Evolutionary conservation across 768 basidiomycete genomes (phyloP), one percentile per base, ranked within the genome.

Genomic region (Chalciporus pseudorubinellus): DNA sequence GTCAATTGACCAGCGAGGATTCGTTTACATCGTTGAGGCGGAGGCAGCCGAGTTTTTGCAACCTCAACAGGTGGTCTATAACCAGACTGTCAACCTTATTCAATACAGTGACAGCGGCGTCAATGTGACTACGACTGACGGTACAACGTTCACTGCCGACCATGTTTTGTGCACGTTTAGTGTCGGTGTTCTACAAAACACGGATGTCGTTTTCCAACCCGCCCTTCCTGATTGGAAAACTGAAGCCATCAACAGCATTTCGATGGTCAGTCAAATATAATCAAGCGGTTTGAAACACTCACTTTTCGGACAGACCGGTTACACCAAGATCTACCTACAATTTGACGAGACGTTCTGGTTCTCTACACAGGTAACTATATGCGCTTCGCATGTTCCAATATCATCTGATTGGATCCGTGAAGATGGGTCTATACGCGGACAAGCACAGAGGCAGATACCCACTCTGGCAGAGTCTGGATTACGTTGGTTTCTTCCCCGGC

Each of bases 151-250:
- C 20, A 69, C 64, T 11, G 83, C 76, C 12, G 78, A 85, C 46
- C 81, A 84, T 62, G 83, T 78, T 5, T 60, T 88, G 26, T 80
- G 79, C 54, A 87, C 86, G 0, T 88, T 87, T 67, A 86, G 84
- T 54, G 61, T 85, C 1, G 86, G 86, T 0, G 86, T 88, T 8
- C 69, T 88, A 46, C 86, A 88, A 67, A 72, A 84, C 51, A 69
- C 75, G 24, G 84, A 85, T 51, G 79, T 87, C 4, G 51, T 46
- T 3, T 87, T 85, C 56, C 60, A 75, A 38, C 85, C 85, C 2
- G 21, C 67, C 12, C 62, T 86, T 18, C 85, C 84, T 24, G 58
- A 69, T 65, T 87, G 77, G 72, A 87, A 86, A 61, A 50, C 70
- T n/a, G 84, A 86, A 50, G 84, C 84, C 4, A 79, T 86, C 33